phyloP scores from a whole-genome alignment of 1,284 basidiomycete species.

The Xerocomus minutiporus region DNA sequence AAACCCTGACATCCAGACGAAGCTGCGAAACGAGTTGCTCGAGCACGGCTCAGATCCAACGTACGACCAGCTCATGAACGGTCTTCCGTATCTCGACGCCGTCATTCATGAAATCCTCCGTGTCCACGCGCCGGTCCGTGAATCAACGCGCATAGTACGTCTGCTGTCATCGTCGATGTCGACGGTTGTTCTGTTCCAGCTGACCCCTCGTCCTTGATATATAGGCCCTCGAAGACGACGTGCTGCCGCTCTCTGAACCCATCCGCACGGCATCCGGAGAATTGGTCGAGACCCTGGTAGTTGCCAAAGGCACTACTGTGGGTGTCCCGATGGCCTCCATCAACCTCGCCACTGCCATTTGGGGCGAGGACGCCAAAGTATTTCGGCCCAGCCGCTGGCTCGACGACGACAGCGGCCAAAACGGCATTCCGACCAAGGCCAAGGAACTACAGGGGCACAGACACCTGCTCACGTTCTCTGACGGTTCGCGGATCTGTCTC shows the following conservation, averaged over 20 bases:
- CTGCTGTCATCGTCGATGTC: neutral
- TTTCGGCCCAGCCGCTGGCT: constrained; percentile 40
- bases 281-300: constrained; percentile 21
- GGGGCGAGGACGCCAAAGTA: constrained; percentile 37
- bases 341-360: constrained; percentile 45
- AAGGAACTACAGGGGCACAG: constrained; percentile 39
- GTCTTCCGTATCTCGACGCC: constrained; percentile 34
- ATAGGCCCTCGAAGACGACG: constrained; percentile 45
- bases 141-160: constrained; percentile 9
- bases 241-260: constrained; percentile 37
- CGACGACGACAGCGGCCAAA: constrained; percentile 1
- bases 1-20: constrained; percentile 33
- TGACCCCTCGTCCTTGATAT: neutral
- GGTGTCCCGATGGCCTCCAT: constrained; percentile 40
- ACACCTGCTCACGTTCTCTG: constrained; percentile 39
- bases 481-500: constrained; percentile 40
- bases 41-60: constrained; percentile 26
- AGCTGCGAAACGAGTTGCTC: constrained; percentile 42
- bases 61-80: constrained; percentile 20
- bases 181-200: neutral
- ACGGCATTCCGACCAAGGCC: constrained; percentile 20
- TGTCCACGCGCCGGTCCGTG: constrained; percentile 10
- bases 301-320: constrained; percentile 29
- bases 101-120: constrained; percentile 27
- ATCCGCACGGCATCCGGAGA: constrained; percentile 36